phyloP scores from a whole-genome alignment of 1,139 yeast genomes.

The Magnusiomyces suaveolens region DNA sequence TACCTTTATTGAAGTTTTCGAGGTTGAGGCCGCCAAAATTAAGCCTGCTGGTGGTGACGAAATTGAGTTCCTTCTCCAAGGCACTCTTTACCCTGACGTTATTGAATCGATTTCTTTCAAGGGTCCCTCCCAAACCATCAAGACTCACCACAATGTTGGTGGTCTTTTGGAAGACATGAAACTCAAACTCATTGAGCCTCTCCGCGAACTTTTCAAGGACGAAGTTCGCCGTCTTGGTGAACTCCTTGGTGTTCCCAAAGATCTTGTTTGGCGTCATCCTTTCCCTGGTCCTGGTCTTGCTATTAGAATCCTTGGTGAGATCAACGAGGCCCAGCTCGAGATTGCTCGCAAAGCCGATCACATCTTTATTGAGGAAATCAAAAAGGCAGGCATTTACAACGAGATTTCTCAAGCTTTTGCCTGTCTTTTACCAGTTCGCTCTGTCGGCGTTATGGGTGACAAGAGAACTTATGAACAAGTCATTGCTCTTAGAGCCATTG shows the following conservation, averaged over 20 bases:
- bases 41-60: slow-evolving; percentile 72
- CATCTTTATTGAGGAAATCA: slow-evolving; percentile 95
- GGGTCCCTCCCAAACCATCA: slow-evolving; percentile 98
- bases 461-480: slow-evolving; percentile 99
- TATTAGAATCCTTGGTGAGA: slow-evolving; percentile 94
- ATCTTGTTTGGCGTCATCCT: slow-evolving; percentile 98
- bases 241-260: slow-evolving; percentile 90
- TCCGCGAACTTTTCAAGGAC: slow-evolving; percentile 96
- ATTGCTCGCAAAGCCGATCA: slow-evolving; percentile 96
- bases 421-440: slow-evolving; percentile 88
- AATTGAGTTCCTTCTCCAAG: slow-evolving; percentile 89
- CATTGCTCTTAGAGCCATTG: slow-evolving; percentile 95
- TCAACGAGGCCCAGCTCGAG: slow-evolving; percentile 80
- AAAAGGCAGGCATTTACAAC: slow-evolving; percentile 82
- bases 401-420: slow-evolving; percentile 97
- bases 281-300: slow-evolving; percentile 99
- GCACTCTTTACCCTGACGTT: slow-evolving; percentile 96
- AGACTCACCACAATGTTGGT: slow-evolving; percentile 98
- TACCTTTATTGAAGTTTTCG: slow-evolving; percentile 94
- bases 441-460: slow-evolving; percentile 99
- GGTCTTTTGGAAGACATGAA: slow-evolving; percentile 97
- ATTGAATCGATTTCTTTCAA: slow-evolving; percentile 97
- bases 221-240: slow-evolving; percentile 96
- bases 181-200: slow-evolving; percentile 93
- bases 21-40: slow-evolving; percentile 88